A percentile compares a stretch with the other conserved stretches of the same genome.
phyloP scores from a whole-genome alignment of 805 yeast genomes.

The Torulaspora microellipsoides region DNA sequence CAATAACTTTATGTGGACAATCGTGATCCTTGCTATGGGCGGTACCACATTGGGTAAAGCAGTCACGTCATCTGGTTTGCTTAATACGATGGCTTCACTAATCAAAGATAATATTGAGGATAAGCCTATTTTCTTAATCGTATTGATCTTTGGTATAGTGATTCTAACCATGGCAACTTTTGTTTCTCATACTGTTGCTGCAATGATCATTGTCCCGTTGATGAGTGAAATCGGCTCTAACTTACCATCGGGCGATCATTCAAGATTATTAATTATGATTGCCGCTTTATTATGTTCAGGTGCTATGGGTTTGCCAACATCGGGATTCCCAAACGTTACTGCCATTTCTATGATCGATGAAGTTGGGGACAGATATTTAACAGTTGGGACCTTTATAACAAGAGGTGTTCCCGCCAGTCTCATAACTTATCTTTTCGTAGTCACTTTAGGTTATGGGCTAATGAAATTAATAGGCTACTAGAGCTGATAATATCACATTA shows the following conservation, averaged over 20 bases:
- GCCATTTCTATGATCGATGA: slow-evolving; percentile 94
- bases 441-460: slow-evolving; percentile 73
- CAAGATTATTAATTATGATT: slow-evolving; percentile 68
- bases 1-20: slow-evolving; percentile 95
- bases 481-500: neutral
- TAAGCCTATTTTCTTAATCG: slow-evolving; percentile 66
- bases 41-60: slow-evolving; percentile 95
- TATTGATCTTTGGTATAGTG: slow-evolving; percentile 74
- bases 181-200: slow-evolving; percentile 96
- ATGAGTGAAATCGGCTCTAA: slow-evolving; percentile 84
- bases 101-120: slow-evolving; percentile 65
- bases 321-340: slow-evolving; percentile 96
- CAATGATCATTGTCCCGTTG: slow-evolving; percentile 84
- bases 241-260: slow-evolving; percentile 71
- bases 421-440: slow-evolving; percentile 64
- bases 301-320: slow-evolving; percentile 97
- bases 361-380: slow-evolving; percentile 82
- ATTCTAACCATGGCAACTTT: slow-evolving; percentile 86
- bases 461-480: slow-evolving; percentile 57
- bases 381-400: slow-evolving; percentile 79
- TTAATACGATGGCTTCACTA: slow-evolving; percentile 66
- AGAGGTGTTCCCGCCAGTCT: slow-evolving; percentile 88
- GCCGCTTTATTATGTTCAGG: slow-evolving; percentile 73
- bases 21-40: slow-evolving; percentile 95
- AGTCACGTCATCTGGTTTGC: slow-evolving; percentile 83